These are phyloP conservation scores for Nevesoporus exiguus DNA, from an alignment of 768 basidiomycete species.

Conservation along the genomic window DNA sequence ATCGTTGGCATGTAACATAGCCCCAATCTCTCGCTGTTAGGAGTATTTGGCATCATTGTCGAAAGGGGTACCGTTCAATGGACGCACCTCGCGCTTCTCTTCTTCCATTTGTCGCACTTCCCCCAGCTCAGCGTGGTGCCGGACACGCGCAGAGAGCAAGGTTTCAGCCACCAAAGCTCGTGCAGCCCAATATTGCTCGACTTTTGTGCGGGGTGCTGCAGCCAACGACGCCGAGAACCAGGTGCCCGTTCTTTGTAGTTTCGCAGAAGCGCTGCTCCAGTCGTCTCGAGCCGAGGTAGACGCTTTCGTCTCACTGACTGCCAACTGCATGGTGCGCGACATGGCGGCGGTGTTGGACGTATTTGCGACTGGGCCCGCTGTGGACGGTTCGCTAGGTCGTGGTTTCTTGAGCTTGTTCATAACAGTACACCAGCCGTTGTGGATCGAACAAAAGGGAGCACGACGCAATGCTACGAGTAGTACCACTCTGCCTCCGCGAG, in stretches of 20 bases:
- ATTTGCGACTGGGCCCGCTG: neutral
- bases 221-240: slow-evolving; percentile 21
- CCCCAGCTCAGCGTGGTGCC: slow-evolving; percentile 49
- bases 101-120: slow-evolving; percentile 41
- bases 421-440: neutral
- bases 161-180: slow-evolving; percentile 66
- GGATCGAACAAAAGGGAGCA: neutral
- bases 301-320: slow-evolving; percentile 11
- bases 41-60: neutral
- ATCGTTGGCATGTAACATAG: slow-evolving; percentile 41
- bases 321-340: slow-evolving; percentile 33
- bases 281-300: neutral
- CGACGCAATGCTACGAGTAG: neutral
- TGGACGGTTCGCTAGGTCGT: slow-evolving; percentile 5
- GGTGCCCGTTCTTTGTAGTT: slow-evolving; percentile 8
- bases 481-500: slow-evolving; percentile 6
- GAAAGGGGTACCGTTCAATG: neutral
- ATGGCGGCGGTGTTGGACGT: slow-evolving; percentile 1
- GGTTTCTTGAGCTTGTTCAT: slow-evolving; percentile 29
- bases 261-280: neutral
- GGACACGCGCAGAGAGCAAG: slow-evolving; percentile 45
- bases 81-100: slow-evolving; percentile 45
- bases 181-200: slow-evolving; percentile 65
- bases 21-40: slow-evolving; percentile 45
- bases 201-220: slow-evolving; percentile 25